Percentiles rank a stretch among this genome's conserved stretches.
Evolutionary conservation across 805 yeast genomes (phyloP).

Genomic region (Yueomyces sp.): DNA sequence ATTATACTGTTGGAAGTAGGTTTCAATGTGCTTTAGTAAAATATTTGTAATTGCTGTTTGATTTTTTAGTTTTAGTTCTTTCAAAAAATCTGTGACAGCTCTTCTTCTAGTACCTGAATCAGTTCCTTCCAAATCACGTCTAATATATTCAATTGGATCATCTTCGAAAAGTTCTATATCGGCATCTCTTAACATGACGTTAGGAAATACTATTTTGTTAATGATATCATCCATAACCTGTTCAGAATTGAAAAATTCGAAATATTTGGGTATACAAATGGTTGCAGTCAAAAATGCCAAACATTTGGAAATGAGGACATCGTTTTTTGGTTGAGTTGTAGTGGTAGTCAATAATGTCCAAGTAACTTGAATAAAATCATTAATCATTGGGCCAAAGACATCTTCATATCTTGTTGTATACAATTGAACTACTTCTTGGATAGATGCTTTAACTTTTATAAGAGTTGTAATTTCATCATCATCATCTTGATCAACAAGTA

Average conservation of each 20-base stretch:
- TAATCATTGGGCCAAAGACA: conserved; percentile 67
- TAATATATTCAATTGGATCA: conserved; percentile 86
- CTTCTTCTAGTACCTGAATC: conserved; percentile 88
- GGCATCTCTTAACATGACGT: conserved; percentile 67
- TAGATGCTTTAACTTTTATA: conserved; percentile 64
- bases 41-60: conserved; percentile 62
- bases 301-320: conserved; percentile 69
- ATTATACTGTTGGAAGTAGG: conserved; percentile 42
- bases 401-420: conserved; percentile 89
- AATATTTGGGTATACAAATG: conserved; percentile 54
- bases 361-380: conserved; percentile 64
- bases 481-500: conserved; percentile 40
- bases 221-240: conserved; percentile 61
- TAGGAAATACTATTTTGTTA: conserved; percentile 78
- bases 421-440: conserved; percentile 72
- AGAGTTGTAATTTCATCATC: conserved; percentile 56
- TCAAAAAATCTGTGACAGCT: conserved; percentile 81
- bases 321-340: conserved; percentile 66
- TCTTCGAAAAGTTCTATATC: conserved; percentile 94
- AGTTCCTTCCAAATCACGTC: conserved; percentile 90
- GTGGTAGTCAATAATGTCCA: conserved; percentile 64
- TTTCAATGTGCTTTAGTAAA: conserved; percentile 58
- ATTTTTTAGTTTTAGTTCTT: conserved; percentile 71
- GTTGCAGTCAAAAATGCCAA: conserved; percentile 74
- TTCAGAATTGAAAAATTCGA: conserved; percentile 48